These are phyloP conservation scores for Brassica rapa DNA, from an alignment of 345 rosid species.

Conservation along the genomic window DNA sequence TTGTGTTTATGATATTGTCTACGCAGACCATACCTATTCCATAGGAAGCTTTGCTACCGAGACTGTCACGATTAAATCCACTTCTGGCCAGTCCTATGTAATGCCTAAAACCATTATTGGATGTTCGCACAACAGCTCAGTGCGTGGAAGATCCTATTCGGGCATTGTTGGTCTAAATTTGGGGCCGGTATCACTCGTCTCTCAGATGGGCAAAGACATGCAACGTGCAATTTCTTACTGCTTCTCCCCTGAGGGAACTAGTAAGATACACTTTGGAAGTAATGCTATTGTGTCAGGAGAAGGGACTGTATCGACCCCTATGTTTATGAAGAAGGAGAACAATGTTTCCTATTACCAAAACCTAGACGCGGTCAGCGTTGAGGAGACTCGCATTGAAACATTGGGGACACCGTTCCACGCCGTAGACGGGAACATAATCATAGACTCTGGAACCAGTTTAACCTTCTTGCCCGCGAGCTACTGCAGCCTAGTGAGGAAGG, in stretches of 20 bases:
- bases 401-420: constrained; percentile 15
- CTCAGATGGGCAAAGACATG: neutral
- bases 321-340: neutral
- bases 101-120: constrained; percentile 8
- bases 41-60: neutral
- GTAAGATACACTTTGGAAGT: constrained; percentile 6
- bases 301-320: neutral
- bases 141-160: neutral
- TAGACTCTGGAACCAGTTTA: constrained; percentile 20
- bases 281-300: constrained; percentile 17
- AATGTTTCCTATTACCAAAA: neutral
- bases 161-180: constrained; percentile 15
- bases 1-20: neutral
- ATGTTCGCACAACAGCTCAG: constrained; percentile 16
- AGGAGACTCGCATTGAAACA: neutral
- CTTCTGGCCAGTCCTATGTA: constrained; percentile 23
- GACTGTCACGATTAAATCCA: constrained; percentile 2
- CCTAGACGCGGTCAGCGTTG: constrained; percentile 20
- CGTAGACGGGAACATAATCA: neutral
- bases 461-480: neutral
- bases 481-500: neutral
- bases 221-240: constrained; percentile 24
- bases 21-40: neutral
- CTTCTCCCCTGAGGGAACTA: constrained; percentile 7
- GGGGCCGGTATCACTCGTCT: neutral